A percentile compares a stretch with the other conserved stretches of the same genome.
Evolutionary conservation across 2,329 filamentous ascomycete species (phyloP).

Genomic region (Alternaria gaisen): DNA sequence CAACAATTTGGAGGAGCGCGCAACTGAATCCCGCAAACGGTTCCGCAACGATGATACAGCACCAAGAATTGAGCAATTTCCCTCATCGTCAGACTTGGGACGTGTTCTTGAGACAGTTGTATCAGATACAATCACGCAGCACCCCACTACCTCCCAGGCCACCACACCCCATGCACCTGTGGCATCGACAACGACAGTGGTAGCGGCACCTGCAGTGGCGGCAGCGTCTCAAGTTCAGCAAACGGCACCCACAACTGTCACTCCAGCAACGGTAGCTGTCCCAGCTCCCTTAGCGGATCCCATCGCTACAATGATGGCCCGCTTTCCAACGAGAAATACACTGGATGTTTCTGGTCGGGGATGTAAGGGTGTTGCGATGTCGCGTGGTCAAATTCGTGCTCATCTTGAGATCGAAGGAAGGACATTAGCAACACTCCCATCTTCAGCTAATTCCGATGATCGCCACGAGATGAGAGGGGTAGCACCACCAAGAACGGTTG

Average conservation of each 20-base stretch:
- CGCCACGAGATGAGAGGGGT: slow-evolving; percentile 3
- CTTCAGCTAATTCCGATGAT: background rate
- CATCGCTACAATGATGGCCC: background rate
- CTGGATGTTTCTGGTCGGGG: background rate
- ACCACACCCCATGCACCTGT: background rate
- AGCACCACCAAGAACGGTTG: slow-evolving; percentile 2
- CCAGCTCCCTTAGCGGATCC: background rate
- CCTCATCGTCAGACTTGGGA: background rate
- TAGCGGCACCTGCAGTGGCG: background rate
- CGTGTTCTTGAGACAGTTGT: background rate
- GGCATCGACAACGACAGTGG: background rate
- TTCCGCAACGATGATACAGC: background rate
- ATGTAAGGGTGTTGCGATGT: background rate
- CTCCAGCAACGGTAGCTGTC: background rate
- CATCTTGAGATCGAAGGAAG: background rate
- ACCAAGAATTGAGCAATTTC: background rate
- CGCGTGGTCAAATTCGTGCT: slow-evolving; percentile 4
- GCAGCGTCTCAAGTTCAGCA: background rate
- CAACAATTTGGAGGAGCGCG: background rate
- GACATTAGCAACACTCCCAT: background rate
- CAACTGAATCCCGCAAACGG: background rate
- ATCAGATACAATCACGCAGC: background rate
- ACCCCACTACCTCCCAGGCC: background rate
- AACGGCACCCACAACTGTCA: background rate
- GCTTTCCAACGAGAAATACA: background rate